These are phyloP conservation scores for Leptographium wingfieldii DNA, from an alignment of 2,329 filamentous ascomycete species.

Conservation along the genomic window DNA sequence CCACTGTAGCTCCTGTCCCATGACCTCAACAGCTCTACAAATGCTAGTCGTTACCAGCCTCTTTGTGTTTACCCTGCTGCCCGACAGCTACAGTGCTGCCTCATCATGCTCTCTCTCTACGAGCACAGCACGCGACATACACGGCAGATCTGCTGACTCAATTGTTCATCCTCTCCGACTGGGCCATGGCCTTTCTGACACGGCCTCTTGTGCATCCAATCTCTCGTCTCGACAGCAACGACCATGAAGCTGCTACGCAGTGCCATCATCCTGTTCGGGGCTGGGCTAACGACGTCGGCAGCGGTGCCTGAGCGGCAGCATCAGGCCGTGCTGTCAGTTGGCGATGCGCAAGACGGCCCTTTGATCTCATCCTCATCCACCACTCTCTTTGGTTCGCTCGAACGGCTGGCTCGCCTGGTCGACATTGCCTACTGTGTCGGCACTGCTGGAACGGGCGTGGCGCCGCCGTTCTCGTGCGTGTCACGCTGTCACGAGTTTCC, in stretches of 20 bases:
- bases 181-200: background rate
- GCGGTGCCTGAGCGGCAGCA: background rate
- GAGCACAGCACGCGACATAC: too few relatives aligned
- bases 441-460: slow-evolving; percentile 70
- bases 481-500: slow-evolving; percentile 80
- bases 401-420: slow-evolving; percentile 80
- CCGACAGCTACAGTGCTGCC: background rate
- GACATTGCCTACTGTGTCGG: slow-evolving; percentile 94
- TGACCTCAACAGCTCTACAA: background rate
- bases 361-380: slow-evolving; percentile 6
- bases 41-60: background rate
- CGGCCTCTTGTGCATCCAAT: background rate
- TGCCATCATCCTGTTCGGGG: background rate
- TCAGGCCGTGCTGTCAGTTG: too few relatives aligned
- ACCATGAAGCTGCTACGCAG: background rate
- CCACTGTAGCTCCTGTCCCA: background rate
- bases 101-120: background rate
- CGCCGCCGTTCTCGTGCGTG: slow-evolving; percentile 70
- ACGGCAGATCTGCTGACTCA: too few relatives aligned
- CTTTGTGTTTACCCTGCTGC: background rate
- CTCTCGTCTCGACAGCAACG: background rate
- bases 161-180: background rate
- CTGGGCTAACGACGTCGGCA: background rate
- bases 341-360: background rate
- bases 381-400: slow-evolving; percentile 64